Base-by-base conservation (phyloP, 805 yeast species). In the Saturnispora mendoncae region DNA sequence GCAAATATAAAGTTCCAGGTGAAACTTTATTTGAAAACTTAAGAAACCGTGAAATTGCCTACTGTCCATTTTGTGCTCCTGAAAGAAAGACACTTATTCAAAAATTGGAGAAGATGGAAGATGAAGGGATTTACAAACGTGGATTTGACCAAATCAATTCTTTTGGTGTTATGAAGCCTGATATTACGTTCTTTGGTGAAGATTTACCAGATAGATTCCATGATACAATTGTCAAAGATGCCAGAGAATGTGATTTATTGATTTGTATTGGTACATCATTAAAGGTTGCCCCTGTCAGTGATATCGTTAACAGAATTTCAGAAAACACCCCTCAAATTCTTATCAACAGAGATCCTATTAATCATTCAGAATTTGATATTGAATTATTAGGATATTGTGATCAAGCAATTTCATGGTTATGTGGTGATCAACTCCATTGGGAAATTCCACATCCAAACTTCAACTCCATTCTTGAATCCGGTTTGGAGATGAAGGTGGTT, bases 141-240 rank as follows among this genome's bases (percentile, higher is more conserved):
- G 47, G 47, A 18, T 60, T 47, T 38, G 56, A 56, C 8, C 41
- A 50, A 41, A 60, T 67, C 19, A 72, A 74, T 51, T 71, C 82
- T 7, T 76, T 61, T 55, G 96, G 95, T 13, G 90, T 86, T 3
- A 70, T 84, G 72, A 87, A 88, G 57, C 97, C 97, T 0, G 94
- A 87, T 56, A 87, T 87, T 46, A 86, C 95, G 0, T 87, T 87
- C 55, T 87, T 87, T 51, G 95, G 95, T 13, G 96, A 87, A 58
- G 75, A 78, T 13, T 65, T 87, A 44, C 95, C 96, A 1, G 66
- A 67, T 12, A 60, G 68, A 36, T 87, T 80, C 54, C 88, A 85
- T 51, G 69, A 71, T 35, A 58, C 62, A 15, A 71, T 79, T 23
- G 64, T 66, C 32, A 68, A 70, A 33, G 96, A 88, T 55, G 66